Percentiles rank a stretch among this genome's conserved stretches.
These are phyloP conservation scores for Trichoderma harzianum DNA, from an alignment of 2,329 filamentous ascomycete genomes.

Conservation along the genomic window DNA sequence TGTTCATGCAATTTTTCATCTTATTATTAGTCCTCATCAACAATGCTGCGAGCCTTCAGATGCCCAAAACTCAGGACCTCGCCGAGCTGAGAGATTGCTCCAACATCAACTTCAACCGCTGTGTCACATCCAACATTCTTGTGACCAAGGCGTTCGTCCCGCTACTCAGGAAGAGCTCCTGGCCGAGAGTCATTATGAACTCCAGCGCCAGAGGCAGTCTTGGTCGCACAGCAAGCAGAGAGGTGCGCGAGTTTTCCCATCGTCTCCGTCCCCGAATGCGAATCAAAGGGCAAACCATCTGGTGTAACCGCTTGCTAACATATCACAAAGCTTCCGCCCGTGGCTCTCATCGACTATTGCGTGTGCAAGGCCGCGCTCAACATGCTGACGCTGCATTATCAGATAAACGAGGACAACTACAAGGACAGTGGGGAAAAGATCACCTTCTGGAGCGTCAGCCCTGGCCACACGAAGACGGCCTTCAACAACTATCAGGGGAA, in stretches of 20 bases:
- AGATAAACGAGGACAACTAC: slow-evolving; percentile 13
- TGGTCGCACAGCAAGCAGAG: slow-evolving; percentile 19
- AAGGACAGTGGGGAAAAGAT: slow-evolving; percentile 7
- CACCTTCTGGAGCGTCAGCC: slow-evolving; percentile 22
- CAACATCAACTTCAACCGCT: slow-evolving; percentile 21
- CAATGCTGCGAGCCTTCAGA: slow-evolving; percentile 16
- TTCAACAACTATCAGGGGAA: slow-evolving; percentile 22
- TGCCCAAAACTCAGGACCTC: neutral
- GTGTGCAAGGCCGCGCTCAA: slow-evolving; percentile 23
- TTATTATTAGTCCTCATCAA: slow-evolving; percentile 6
- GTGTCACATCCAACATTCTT: slow-evolving; percentile 20
- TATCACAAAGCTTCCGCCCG: neutral
- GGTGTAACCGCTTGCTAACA: neutral
- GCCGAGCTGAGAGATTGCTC: slow-evolving; percentile 10
- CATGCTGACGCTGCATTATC: slow-evolving; percentile 23
- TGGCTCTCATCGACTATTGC: slow-evolving; percentile 17
- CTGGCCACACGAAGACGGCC: slow-evolving; percentile 22
- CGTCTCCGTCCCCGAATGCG: neutral
- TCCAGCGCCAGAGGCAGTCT: slow-evolving; percentile 22
- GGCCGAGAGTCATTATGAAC: slow-evolving; percentile 22
- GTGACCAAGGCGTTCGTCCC: slow-evolving; percentile 18
- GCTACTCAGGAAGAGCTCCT: slow-evolving; percentile 13
- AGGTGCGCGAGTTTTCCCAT: neutral
- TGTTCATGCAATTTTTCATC: neutral
- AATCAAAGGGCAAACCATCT: neutral